A percentile compares a stretch with the other conserved stretches of the same genome.
Evolutionary conservation across 768 basidiomycete genomes (phyloP).

Genomic region (Gymnopilus dilepis): DNA sequence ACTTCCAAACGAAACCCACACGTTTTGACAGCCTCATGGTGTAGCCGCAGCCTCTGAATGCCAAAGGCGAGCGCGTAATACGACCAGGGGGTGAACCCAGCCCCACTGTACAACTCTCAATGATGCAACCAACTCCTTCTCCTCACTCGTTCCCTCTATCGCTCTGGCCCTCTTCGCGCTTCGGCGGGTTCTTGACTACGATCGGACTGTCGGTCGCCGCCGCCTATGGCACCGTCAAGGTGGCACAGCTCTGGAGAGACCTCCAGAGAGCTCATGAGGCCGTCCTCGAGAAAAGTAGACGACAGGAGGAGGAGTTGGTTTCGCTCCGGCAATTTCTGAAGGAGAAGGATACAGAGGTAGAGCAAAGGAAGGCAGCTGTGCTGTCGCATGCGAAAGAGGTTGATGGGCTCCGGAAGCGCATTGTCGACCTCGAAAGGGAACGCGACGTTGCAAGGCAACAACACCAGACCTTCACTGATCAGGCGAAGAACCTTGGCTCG

Average conservation of each 20-base stretch:
- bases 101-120: slow-evolving; percentile 16
- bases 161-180: slow-evolving; percentile 18
- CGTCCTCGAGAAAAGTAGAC: slow-evolving; percentile 15
- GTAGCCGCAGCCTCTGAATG: slow-evolving; percentile 20
- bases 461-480: slow-evolving; percentile 25
- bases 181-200: slow-evolving; percentile 30
- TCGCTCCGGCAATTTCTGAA: slow-evolving; percentile 25
- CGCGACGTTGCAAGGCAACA: slow-evolving; percentile 23
- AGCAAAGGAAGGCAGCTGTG: slow-evolving; percentile 26
- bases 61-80: slow-evolving; percentile 23
- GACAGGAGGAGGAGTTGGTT: slow-evolving; percentile 21
- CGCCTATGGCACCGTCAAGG: slow-evolving; percentile 33
- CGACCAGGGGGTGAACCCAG: slow-evolving; percentile 16
- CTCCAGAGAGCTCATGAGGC: slow-evolving; percentile 18
- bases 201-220: slow-evolving; percentile 36
- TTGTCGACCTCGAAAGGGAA: slow-evolving; percentile 25
- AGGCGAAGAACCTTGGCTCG: slow-evolving; percentile 21
- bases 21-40: slow-evolving; percentile 41
- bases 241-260: slow-evolving; percentile 28
- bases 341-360: slow-evolving; percentile 26
- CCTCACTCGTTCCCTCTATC: slow-evolving; percentile 14
- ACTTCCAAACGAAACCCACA: slow-evolving; percentile 28
- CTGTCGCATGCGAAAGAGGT: slow-evolving; percentile 22
- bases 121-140: slow-evolving; percentile 19
- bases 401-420: slow-evolving; percentile 18